phyloP scores from a whole-genome alignment of 306 rosid species.

The Quercus berberidifolia region DNA sequence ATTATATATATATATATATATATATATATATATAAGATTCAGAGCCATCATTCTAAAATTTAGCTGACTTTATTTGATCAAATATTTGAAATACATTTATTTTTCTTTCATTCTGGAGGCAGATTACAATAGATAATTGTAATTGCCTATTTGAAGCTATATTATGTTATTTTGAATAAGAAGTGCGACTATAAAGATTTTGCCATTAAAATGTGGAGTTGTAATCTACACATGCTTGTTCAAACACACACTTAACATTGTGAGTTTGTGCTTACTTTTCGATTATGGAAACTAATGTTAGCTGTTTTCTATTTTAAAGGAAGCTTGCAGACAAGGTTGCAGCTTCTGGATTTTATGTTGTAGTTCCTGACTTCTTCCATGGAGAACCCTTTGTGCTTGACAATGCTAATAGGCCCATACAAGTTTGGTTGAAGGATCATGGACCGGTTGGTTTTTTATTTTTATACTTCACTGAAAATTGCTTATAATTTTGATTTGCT shows the following conservation, averaged over 20 bases:
- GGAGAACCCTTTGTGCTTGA: conserved; percentile 54
- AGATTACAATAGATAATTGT: too few species aligned
- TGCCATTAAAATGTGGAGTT: too few species aligned
- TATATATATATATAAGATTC: too few species aligned
- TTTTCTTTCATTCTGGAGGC: too few species aligned
- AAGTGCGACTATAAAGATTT: too few species aligned
- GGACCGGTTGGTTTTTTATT: conserved; percentile 43
- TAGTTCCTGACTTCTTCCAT: conserved; percentile 63
- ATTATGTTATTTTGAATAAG: too few species aligned
- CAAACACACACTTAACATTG: neutral
- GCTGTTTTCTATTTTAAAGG: conserved; percentile 36
- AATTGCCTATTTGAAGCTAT: too few species aligned
- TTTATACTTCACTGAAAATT: neutral
- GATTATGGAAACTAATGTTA: conserved; percentile 7
- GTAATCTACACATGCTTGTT: too few species aligned
- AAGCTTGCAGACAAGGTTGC: conserved; percentile 80
- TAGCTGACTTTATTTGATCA: too few species aligned
- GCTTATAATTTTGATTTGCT: neutral
- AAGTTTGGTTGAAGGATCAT: conserved; percentile 58
- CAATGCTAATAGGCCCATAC: conserved; percentile 28
- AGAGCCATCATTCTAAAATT: too few species aligned
- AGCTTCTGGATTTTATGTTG: conserved; percentile 69
- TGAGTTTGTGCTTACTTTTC: neutral
- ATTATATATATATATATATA: too few species aligned
- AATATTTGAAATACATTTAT: too few species aligned